These are phyloP conservation scores for Nakazawaea ishiwadae DNA, from an alignment of 805 yeast genomes.

Conservation along the genomic window DNA sequence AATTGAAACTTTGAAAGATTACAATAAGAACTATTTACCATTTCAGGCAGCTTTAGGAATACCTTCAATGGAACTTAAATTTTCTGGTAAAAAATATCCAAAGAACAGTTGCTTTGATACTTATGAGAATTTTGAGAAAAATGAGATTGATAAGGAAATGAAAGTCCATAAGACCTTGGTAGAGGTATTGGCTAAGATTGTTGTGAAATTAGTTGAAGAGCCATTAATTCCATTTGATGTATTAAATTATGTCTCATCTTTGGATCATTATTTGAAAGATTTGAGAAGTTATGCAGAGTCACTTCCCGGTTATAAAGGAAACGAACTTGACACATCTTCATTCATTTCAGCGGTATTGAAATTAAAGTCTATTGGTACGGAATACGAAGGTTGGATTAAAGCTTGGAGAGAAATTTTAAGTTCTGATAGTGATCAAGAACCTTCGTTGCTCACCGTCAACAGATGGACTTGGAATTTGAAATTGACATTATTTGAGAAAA, in stretches of 20 bases:
- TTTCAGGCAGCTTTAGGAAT: slow-evolving; percentile 60
- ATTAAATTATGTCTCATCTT: slow-evolving; percentile 35
- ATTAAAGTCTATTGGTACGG: slow-evolving; percentile 40
- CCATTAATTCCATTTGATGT: slow-evolving; percentile 75
- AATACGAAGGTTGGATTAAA: slow-evolving; percentile 48
- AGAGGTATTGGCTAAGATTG: slow-evolving; percentile 46
- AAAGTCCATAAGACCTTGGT: slow-evolving; percentile 50
- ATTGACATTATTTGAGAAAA: slow-evolving; percentile 49
- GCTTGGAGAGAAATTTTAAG: slow-evolving; percentile 60
- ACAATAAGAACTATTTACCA: slow-evolving; percentile 63
- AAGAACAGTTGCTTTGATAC: slow-evolving; percentile 60
- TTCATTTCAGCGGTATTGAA: slow-evolving; percentile 24
- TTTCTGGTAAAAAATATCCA: slow-evolving; percentile 38
- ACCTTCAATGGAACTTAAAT: slow-evolving; percentile 62
- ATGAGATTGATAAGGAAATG: slow-evolving; percentile 52
- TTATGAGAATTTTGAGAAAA: slow-evolving; percentile 46
- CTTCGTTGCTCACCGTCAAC: slow-evolving; percentile 63
- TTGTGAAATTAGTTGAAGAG: slow-evolving; percentile 61
- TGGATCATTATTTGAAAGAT: slow-evolving; percentile 42
- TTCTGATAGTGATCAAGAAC: slow-evolving; percentile 60
- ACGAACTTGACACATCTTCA: slow-evolving; percentile 22
- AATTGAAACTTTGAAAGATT: slow-evolving; percentile 12
- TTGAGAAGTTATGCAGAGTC: slow-evolving; percentile 34
- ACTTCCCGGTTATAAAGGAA: slow-evolving; percentile 9
- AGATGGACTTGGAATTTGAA: slow-evolving; percentile 83